Percentiles rank a stretch among this genome's conserved stretches.
phyloP scores from a whole-genome alignment of 805 yeast species.

The Candida awuae region DNA sequence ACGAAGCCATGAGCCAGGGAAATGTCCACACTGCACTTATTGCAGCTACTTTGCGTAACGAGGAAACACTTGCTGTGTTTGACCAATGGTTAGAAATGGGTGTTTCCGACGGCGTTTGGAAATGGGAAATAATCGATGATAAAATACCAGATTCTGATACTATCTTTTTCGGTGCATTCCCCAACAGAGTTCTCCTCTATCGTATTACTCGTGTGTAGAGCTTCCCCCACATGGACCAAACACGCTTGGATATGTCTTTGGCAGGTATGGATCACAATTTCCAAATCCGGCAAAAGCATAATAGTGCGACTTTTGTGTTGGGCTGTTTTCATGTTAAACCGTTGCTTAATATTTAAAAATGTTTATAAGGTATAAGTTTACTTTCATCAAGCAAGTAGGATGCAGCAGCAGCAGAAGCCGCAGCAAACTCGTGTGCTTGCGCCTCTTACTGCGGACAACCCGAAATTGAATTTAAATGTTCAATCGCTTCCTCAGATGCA shows the following conservation, averaged over 20 bases:
- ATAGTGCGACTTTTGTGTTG: not conserved
- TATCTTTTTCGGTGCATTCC: slow-evolving; percentile 1
- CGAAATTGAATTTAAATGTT: not conserved
- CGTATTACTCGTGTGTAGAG: not conserved
- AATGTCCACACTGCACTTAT: slow-evolving; percentile 30
- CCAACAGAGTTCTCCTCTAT: slow-evolving; percentile 1
- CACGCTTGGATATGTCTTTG: not conserved
- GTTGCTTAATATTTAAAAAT: too few relatives aligned
- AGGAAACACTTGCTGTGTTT: slow-evolving; percentile 39
- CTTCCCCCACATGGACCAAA: not conserved
- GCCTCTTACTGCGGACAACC: not conserved
- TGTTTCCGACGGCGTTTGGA: slow-evolving; percentile 19
- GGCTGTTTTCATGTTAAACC: not conserved
- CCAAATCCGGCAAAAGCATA: not conserved
- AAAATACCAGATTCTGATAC: too few relatives aligned
- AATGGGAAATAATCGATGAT: slow-evolving; percentile 18
- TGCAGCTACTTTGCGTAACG: slow-evolving; percentile 72
- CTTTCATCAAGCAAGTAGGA: not conserved
- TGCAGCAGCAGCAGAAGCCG: not conserved
- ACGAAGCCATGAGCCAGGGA: slow-evolving; percentile 27
- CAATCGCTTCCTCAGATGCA: not conserved
- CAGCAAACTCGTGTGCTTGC: not conserved
- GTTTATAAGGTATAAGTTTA: too few relatives aligned
- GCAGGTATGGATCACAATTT: not conserved
- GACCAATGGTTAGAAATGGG: slow-evolving; percentile 29